These are phyloP conservation scores for Kluyveromyces sp. DNA, from an alignment of 1,139 yeast genomes.

Conservation along the genomic window DNA sequence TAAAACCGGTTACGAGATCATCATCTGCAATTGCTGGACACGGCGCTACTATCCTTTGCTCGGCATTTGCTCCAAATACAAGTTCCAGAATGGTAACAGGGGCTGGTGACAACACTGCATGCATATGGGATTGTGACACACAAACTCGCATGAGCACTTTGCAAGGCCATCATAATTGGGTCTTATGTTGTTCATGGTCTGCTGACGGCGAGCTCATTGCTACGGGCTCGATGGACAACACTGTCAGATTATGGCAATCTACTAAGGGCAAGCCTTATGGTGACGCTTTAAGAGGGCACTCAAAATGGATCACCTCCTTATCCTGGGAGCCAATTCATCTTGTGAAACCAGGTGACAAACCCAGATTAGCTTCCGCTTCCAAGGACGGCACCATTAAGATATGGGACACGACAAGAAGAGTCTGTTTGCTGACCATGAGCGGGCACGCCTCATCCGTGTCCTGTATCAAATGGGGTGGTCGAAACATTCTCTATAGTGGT, in stretches of 20 bases:
- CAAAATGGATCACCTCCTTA: conserved; percentile 82
- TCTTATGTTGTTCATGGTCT: conserved; percentile 84
- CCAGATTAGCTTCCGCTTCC: conserved; percentile 79
- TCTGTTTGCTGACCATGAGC: conserved; percentile 62
- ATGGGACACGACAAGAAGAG: conserved; percentile 81
- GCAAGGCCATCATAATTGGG: conserved; percentile 89
- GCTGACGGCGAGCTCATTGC: conserved; percentile 90
- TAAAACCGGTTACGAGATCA: conserved; percentile 82
- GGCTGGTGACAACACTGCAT: conserved; percentile 95
- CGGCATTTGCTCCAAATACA: conserved; percentile 89
- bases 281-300: conserved; percentile 68
- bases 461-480: conserved; percentile 95
- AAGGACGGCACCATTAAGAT: conserved; percentile 86
- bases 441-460: conserved; percentile 90
- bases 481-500: conserved; percentile 76
- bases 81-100: conserved; percentile 88
- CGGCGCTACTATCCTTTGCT: conserved; percentile 85
- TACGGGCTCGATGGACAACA: conserved; percentile 93
- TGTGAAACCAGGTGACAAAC: conserved; percentile 54
- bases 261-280: conserved; percentile 71
- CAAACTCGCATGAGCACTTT: conserved; percentile 82
- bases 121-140: conserved; percentile 96
- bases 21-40: conserved; percentile 94
- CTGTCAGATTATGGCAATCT: conserved; percentile 83
- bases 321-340: conserved; percentile 94